Base-by-base conservation (phyloP, 1,284 basidiomycete species). In the Apiotrichum akiyoshidainum region DNA sequence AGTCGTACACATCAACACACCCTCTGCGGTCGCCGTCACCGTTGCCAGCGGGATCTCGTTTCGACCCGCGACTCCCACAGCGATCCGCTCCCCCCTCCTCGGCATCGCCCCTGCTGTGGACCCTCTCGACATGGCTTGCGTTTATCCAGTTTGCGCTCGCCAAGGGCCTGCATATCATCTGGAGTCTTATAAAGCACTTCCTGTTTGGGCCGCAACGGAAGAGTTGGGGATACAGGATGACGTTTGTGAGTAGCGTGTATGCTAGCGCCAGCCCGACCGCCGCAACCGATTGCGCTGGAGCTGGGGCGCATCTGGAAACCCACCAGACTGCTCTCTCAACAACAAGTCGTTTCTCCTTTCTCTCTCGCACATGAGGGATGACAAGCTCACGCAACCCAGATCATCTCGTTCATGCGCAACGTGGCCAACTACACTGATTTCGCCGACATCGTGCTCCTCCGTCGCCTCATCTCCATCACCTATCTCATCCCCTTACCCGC, bases 401-500 rank as follows among this genome's bases (percentile, higher is more conserved):
- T 74, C 50, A 69, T 68, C 2, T 72, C 68, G 8, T 72, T 96
- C 65, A 89, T 96, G 83, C 86, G 94, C 58, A 90, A 92, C 56
- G 85, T 90, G 26, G 87, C 87, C 11, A 82, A 85, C 46, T 90
- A 96, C 74, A 88, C 90, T 12, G 85, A 88, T 52, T 82, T 99
- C 41, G 87, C 92, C 4, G 90, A 95, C 65, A 87, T 99, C 57
- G 87, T 89, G 42, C 86, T 85, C 48, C 84, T 93, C 47, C 86
- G 95, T 22, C 83, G 85, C 75, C 80, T 92, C 59, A 89, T 96
- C 82, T 84, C 87, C 60, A 79, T 97, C 41, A 85, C 86, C 35
- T 87, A 89, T 19, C 83, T 94, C 54, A 85, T 92, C 6, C 95
- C 95, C 1, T 82, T 94, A 0, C 92, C 96, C 2, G 89, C 90